Base-by-base conservation (phyloP, 2,329 filamentous ascomycete genomes). In the Talaromyces verruculosus region DNA sequence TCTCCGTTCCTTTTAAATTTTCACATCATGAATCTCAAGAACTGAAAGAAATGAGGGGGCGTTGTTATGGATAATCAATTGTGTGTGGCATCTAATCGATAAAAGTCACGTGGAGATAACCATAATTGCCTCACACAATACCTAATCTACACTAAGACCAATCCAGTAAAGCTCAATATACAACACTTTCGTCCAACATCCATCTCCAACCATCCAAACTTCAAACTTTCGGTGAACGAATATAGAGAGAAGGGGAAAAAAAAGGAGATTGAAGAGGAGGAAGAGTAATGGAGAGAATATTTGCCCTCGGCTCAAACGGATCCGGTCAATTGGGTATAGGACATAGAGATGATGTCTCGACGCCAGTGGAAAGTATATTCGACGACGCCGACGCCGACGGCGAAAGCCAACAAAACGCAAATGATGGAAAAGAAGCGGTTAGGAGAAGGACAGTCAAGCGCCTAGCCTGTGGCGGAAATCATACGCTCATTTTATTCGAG, bases 391-490 rank as follows among this genome's bases (percentile, higher is more conserved):
- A 53, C 28, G 25, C 13, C 17, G 25, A 51, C 2, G 25, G 11
- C 8, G 25, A 51, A 0, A 10, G 1, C 15, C 49, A 22, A 33
- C 28, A 30, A 53, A 53, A 10, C 8, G 28, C 25, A 53, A 47
- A 19, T n/a, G 19, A 25, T 4, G n/a, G n/a, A 1, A 1, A 11
- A 83, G 10, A 10, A n/a, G 33, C 13, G 51, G 58, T 15, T 15
- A 13, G 13, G 4, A 37, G 11, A 11, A 35, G 64, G 37, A 33
- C 5, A 6, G 68, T 77, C n/a, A 53, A 63, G 15, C 71, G 74
- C 15, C 81, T 89, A 30, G 79, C 75, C 53, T 84, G 91, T 7
- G 94, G 94, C 3, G 93, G 93, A 1, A 97, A 97, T 73, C 94
- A 97, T 76, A 96, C 92, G 0, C 79, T 97, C 3, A 75, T 96